These are phyloP conservation scores for Beauveria caledonica DNA, from an alignment of 2,329 filamentous ascomycete species.

Conservation along the genomic window DNA sequence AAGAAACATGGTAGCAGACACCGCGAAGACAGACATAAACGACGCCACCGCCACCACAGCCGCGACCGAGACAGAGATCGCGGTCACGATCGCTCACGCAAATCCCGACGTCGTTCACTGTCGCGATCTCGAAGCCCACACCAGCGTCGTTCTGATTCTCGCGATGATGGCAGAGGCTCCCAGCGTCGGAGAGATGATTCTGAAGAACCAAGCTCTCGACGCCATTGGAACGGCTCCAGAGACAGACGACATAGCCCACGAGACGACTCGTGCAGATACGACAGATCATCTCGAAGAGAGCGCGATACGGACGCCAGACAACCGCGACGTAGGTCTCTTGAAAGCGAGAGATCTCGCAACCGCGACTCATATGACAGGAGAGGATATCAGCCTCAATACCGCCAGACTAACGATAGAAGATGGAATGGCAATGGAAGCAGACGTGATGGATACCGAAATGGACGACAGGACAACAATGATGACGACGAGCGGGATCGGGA, in stretches of 20 bases:
- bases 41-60: slow-evolving; percentile 36
- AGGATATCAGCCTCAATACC: neutral
- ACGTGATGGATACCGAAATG: neutral
- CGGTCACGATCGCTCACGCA: slow-evolving; percentile 32
- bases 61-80: slow-evolving; percentile 33
- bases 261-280: slow-evolving; percentile 13
- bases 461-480: slow-evolving; percentile 16
- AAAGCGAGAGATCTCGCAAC: neutral
- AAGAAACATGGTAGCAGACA: slow-evolving; percentile 31
- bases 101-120: slow-evolving; percentile 34
- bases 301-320: slow-evolving; percentile 10
- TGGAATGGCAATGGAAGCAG: neutral
- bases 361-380: slow-evolving; percentile 8
- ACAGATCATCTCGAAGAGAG: slow-evolving; percentile 13
- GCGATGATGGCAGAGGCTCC: slow-evolving; percentile 14
- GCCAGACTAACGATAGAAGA: neutral
- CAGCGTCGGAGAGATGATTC: slow-evolving; percentile 20
- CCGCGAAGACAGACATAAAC: slow-evolving; percentile 28
- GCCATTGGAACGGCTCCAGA: slow-evolving; percentile 15
- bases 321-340: neutral
- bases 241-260: slow-evolving; percentile 14
- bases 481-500: slow-evolving; percentile 28
- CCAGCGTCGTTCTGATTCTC: slow-evolving; percentile 22
- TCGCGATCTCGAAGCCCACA: slow-evolving; percentile 38
- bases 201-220: slow-evolving; percentile 17